Conservation (phyloP, 352 stramenopile species). For the Phytophthora lateralis region DNA sequence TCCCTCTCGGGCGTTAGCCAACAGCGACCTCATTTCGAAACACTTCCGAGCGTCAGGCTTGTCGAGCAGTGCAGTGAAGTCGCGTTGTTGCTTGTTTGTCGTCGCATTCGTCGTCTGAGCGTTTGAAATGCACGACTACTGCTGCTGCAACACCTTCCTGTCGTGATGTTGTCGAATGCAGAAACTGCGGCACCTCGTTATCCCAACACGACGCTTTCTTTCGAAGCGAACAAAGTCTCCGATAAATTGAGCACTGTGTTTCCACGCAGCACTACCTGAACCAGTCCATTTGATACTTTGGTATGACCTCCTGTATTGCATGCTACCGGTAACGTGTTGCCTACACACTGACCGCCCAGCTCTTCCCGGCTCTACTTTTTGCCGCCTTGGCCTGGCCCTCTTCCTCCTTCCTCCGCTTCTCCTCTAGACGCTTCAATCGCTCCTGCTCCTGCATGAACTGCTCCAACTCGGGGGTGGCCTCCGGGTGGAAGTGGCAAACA, state of each 20-base stretch:
- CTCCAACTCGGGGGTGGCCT: constrained; percentile 65
- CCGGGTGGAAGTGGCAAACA: constrained; percentile 85
- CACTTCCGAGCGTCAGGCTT: not conserved
- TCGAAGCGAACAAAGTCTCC: not conserved
- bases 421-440: constrained; percentile 37
- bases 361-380: constrained; percentile 18
- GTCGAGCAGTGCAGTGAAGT: not conserved
- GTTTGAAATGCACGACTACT: not conserved
- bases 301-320: constrained; percentile 19
- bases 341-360: constrained; percentile 35
- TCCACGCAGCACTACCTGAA: constrained; percentile 1
- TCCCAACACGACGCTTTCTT: not conserved
- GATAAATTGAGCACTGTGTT: not conserved
- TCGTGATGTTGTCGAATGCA: not conserved
- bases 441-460: constrained; percentile 56
- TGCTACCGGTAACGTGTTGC: constrained; percentile 11
- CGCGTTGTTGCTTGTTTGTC: not conserved
- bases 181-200: not conserved
- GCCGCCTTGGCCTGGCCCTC: constrained; percentile 14
- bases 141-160: not conserved
- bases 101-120: not conserved
- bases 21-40: constrained; percentile 1
- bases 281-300: constrained; percentile 17
- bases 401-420: constrained; percentile 32
- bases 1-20: constrained; percentile 2